These are phyloP conservation scores for Artomyces pyxidatus DNA, from an alignment of 768 basidiomycete species.

Conservation along the genomic window DNA sequence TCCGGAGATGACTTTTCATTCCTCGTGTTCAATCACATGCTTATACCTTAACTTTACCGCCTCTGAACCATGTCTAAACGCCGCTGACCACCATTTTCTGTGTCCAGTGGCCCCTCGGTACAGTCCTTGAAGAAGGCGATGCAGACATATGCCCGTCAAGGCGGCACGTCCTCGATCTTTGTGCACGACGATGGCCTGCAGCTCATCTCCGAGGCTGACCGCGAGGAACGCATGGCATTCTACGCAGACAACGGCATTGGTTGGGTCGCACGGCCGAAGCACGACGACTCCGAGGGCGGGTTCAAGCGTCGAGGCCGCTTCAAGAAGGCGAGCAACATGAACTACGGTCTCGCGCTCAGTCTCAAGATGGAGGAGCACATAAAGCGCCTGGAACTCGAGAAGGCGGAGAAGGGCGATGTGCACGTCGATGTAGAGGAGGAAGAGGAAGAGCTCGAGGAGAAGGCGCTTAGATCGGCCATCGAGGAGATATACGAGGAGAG, in stretches of 20 bases:
- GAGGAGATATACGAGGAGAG: constrained; percentile 62
- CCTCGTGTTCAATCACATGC: too few species aligned
- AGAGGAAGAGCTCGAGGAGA: constrained; percentile 57
- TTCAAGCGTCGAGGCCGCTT: constrained; percentile 82
- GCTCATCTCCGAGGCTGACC: constrained; percentile 51
- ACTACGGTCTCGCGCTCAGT: constrained; percentile 67
- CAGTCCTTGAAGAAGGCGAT: constrained; percentile 77
- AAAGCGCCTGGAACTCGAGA: constrained; percentile 35
- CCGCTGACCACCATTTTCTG: constrained; percentile 5
- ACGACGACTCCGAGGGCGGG: constrained; percentile 51
- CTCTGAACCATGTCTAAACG: background rate
- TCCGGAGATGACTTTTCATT: too few species aligned
- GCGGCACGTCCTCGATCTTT: constrained; percentile 72
- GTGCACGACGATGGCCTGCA: constrained; percentile 84
- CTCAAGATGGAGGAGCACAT: constrained; percentile 49
- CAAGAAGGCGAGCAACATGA: constrained; percentile 94
- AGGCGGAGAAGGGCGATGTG: constrained; percentile 27
- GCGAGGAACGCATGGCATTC: constrained; percentile 58
- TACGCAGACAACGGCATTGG: constrained; percentile 75
- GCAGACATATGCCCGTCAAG: constrained; percentile 89
- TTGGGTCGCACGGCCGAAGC: constrained; percentile 76
- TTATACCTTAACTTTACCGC: background rate
- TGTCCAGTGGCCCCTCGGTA: constrained; percentile 58
- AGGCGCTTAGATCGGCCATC: constrained; percentile 62
- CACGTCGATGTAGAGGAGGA: constrained; percentile 29